Evolutionary conservation across 106 monocot species (phyloP).

Genomic region (Ottelia alismoides): DNA sequence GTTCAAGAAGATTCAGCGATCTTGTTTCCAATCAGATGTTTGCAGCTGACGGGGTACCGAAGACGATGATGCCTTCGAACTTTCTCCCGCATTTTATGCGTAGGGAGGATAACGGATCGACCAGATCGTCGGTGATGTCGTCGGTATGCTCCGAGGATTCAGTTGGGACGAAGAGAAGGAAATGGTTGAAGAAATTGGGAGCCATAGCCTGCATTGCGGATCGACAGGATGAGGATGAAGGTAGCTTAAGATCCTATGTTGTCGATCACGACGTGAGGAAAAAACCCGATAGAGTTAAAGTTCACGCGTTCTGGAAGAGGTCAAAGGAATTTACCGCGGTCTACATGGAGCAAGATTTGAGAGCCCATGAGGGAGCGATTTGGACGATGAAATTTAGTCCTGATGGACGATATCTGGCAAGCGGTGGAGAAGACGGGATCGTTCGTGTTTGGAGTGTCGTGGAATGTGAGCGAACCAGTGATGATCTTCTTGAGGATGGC

Average conservation of each 20-base stretch:
- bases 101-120: no score
- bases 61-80: no score
- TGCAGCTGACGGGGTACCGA: no score
- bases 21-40: no score
- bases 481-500: constrained; percentile 38
- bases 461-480: constrained; percentile 13
- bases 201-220: constrained; percentile 36
- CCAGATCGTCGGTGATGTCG: no score
- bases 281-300: constrained; percentile 36
- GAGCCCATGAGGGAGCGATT: constrained; percentile 68
- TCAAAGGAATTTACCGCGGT: constrained; percentile 76
- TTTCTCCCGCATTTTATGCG: no score
- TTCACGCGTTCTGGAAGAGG: constrained; percentile 31
- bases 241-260: constrained; percentile 6
- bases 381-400: constrained; percentile 82
- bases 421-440: constrained; percentile 78
- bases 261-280: constrained; percentile 2
- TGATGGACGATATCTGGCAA: constrained; percentile 63
- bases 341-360: constrained; percentile 55
- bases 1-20: no score
- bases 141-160: no score
- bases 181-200: constrained; percentile 63
- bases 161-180: no score
- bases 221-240: constrained; percentile 14
- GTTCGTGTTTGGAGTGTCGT: constrained; percentile 65